Evolutionary conservation across 1,139 yeast genomes (phyloP), one percentile per base, ranked within the genome.

Genomic region (Pneumocystis sp.): DNA sequence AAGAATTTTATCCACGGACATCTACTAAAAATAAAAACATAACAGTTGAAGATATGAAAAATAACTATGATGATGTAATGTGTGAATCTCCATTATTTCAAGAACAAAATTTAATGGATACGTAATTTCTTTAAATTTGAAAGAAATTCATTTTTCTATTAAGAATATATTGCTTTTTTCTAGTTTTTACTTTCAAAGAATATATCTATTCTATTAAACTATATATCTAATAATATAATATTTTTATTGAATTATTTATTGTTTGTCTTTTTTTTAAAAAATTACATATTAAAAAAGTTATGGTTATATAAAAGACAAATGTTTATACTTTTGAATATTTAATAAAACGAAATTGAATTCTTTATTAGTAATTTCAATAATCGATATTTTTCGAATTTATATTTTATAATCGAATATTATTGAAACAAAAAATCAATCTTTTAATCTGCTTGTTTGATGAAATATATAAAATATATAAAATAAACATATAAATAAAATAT

Each of bases 1-100:
- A 85, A 71, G 98, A 91, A 78, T 93, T 91, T 78, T 93, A 93
- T 77, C 57, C 57, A 25, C 17, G 57, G 12, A 21, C 34, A 50
- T 29, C 34, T 50, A 29, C 57, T 50, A 50, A 50, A 50, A 50
- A 50, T 6, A 50, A 25, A 12, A 50, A 50, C 34, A 12, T 17
- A 50, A 21, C 4, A 8, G 12, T 25, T 4, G n/a, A 50, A 3
- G 17, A 25, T 17, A 6, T 34, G 3, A 25, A 50, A 25, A 50
- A 50, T 50, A 50, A 50, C 21, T 50, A 15, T 25, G n/a, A 25
- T 50, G 34, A 50, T 25, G 6, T 6, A 8, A 8, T 12, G 19
- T 6, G 15, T 17, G 56, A 44, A 3, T 44, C 31, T 44, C 3
- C 19, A 21, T 44, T 21, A 21, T 6, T 15, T 44, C 31, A 44